These are phyloP conservation scores for Setaria italica DNA, from an alignment of 202 grass and related monocot species.

Conservation along the genomic window DNA sequence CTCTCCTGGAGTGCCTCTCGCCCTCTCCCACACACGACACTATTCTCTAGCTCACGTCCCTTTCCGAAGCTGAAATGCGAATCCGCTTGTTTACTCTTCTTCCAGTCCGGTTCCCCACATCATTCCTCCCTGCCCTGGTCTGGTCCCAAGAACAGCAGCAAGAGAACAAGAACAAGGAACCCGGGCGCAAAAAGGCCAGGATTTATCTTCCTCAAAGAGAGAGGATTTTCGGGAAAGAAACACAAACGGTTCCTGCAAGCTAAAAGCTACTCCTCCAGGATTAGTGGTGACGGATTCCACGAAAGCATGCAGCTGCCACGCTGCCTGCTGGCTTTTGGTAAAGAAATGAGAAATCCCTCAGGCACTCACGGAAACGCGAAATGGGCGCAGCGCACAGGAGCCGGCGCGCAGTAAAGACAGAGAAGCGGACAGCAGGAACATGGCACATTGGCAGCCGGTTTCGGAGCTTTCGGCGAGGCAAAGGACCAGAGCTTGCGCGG, in stretches of 20 bases:
- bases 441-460: slow-evolving; percentile 13
- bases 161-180: slow-evolving; percentile 3
- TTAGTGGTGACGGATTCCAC: background rate
- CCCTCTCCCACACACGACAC: background rate
- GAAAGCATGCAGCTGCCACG: slow-evolving; percentile 14
- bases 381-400: background rate
- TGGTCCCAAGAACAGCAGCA: slow-evolving; percentile 37
- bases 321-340: slow-evolving; percentile 26
- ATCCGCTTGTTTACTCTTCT: background rate
- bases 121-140: background rate
- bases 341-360: background rate
- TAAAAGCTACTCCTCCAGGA: background rate
- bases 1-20: background rate
- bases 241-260: background rate
- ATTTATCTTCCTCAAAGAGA: background rate
- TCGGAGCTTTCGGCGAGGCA: slow-evolving; percentile 50
- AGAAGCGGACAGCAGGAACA: background rate
- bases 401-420: background rate
- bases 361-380: background rate
- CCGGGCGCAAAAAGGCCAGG: background rate
- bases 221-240: background rate
- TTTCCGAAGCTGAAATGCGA: slow-evolving; percentile 25
- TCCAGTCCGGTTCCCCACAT: too few species aligned
- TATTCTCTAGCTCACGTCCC: background rate
- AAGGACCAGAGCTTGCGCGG: background rate